Evolutionary conservation across 805 yeast species (phyloP).

Genomic region (Hanseniaspora mollemarum): DNA sequence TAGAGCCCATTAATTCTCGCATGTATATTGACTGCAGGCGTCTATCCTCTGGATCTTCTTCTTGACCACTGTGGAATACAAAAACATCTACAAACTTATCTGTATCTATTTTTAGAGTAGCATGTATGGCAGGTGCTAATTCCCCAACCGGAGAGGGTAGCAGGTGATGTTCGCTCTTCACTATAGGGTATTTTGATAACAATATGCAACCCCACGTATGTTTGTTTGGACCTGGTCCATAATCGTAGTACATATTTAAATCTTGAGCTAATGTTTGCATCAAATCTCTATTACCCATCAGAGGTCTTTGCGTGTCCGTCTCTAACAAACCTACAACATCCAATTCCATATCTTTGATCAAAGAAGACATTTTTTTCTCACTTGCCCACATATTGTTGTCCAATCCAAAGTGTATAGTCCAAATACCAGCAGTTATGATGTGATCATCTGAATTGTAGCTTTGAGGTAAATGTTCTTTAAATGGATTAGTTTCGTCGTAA

Average conservation of each 20-base stretch:
- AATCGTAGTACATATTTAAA: constrained; percentile 87
- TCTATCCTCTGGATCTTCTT: constrained; percentile 91
- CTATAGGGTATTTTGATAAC: constrained; percentile 85
- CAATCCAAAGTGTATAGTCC: constrained; percentile 96
- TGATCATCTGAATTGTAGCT: constrained; percentile 60
- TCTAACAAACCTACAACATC: constrained; percentile 88
- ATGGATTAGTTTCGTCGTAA: constrained; percentile 25
- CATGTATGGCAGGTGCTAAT: constrained; percentile 95
- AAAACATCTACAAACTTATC: constrained; percentile 69
- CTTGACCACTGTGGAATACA: constrained; percentile 97
- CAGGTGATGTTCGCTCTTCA: constrained; percentile 80
- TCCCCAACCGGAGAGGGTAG: constrained; percentile 97
- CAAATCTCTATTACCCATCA: constrained; percentile 90
- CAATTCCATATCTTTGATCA: constrained; percentile 72
- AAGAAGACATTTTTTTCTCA: constrained; percentile 76
- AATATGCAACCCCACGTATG: constrained; percentile 98
- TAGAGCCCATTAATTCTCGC: constrained; percentile 66
- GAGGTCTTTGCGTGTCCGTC: constrained; percentile 83
- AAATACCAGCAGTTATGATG: constrained; percentile 84
- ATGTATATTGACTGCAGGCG: constrained; percentile 70
- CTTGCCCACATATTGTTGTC: constrained; percentile 98
- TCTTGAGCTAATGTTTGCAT: constrained; percentile 88
- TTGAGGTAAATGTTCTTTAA: constrained; percentile 37
- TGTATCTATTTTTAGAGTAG: constrained; percentile 86
- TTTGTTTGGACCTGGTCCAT: constrained; percentile 94